Base-by-base conservation (phyloP, 192 early-diverging fungal genomes). In the Coemansia sp. region DNA sequence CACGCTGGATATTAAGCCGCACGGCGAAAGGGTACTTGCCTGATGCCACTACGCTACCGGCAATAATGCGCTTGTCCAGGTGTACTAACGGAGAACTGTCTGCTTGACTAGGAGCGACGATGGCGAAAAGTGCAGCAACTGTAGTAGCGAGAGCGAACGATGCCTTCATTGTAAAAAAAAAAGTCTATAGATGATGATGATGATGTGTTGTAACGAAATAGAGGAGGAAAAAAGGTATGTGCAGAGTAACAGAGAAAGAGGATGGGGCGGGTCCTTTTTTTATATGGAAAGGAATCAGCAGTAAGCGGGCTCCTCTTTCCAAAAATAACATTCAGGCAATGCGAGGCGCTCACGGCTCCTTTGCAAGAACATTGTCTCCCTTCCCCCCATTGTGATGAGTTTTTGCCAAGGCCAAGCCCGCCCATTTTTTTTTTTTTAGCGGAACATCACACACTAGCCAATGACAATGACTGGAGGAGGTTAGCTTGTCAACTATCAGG, bases 11-110 rank as follows among this genome's bases (percentile, higher is more conserved):
- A 3, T 50, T 64, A 5, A 84, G 76, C 0, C 70, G 76, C 52
- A 84, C 81, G 0, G 81, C 81, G 26, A 75, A 84, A 37, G 70
- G 63, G 44, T 78, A 75, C 26, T 67, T 50, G 60, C 62, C 57
- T 6, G 39, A 43, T 17, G 42, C 6, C 3, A 74, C 73, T 1
- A 16, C 1, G 1, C 19, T 57, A 19, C 81, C 81, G 38, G 76
- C 73, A 1, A 84, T 61, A 14, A 84, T 84, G 26, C 76, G 76
- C 65, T 73, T 72, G 38, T 70, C 43, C 46, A 70, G 11, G n/a
- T 60, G 58, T 17, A 38, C 53, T n/a, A 32, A 11, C 17, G 39
- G 13, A 44, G 35, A 3, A 16, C 13, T 44, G 14, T 40, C 39
- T 16, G 62, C 55, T 13, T 52, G 50, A 28, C 50, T 64, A n/a